Evolutionary conservation across 371 early-diverging fungal species (phyloP).

Genomic region (Mucor sp.): DNA sequence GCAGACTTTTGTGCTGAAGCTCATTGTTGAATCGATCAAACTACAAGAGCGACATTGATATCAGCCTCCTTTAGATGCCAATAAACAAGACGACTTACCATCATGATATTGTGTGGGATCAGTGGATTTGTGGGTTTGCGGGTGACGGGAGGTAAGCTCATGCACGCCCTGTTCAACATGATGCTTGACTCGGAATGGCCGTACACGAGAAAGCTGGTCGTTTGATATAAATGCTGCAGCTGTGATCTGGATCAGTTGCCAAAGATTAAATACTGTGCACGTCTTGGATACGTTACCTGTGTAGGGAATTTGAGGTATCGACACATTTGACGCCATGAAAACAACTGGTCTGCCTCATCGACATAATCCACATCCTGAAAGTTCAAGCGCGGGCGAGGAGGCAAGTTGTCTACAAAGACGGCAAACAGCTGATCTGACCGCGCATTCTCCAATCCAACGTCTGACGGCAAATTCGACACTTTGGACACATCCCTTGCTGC

Average conservation of each 20-base stretch:
- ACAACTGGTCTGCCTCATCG: background rate
- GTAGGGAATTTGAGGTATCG: constrained; percentile 7
- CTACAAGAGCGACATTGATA: background rate
- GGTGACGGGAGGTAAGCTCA: background rate
- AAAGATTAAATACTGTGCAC: background rate
- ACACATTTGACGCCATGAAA: background rate
- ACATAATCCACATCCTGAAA: background rate
- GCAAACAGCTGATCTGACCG: background rate
- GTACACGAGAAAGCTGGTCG: constrained; percentile 9
- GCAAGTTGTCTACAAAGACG: constrained; percentile 7
- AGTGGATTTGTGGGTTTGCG: background rate
- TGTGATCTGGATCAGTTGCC: background rate
- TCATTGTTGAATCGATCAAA: constrained; percentile 16
- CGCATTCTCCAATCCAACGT: background rate
- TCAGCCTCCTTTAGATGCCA: no score
- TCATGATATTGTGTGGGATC: constrained; percentile 8
- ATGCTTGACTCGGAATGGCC: constrained; percentile 6
- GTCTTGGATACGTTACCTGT: constrained; percentile 2
- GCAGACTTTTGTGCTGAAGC: background rate
- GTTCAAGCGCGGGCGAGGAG: background rate
- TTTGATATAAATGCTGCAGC: background rate
- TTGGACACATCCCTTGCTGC: constrained; percentile 12
- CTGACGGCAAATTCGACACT: background rate
- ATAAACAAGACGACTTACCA: constrained; percentile 3
- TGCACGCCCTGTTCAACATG: background rate